Conservation (phyloP, 352 stramenopile species). For the Phytophthora cactorum region DNA sequence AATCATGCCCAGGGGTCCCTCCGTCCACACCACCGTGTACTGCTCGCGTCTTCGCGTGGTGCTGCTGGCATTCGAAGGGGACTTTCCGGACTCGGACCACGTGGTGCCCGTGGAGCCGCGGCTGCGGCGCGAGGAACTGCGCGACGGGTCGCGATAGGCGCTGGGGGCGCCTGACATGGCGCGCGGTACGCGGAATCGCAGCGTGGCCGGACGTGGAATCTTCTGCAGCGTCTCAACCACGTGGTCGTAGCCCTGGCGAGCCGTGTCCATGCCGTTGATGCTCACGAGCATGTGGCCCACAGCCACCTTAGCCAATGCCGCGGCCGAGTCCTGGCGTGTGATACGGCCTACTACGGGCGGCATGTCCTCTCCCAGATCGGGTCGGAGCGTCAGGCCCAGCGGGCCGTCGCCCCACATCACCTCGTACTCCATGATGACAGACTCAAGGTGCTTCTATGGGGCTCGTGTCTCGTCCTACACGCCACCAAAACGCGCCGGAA, state of each 20-base stretch:
- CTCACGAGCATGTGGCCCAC: constrained; percentile 91
- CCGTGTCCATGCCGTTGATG: constrained; percentile 88
- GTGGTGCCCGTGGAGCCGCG: constrained; percentile 54
- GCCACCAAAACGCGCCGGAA: constrained; percentile 14
- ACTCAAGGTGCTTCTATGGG: not conserved
- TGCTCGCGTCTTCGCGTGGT: constrained; percentile 64
- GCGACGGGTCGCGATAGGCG: constrained; percentile 39
- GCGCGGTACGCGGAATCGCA: constrained; percentile 84
- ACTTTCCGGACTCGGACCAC: constrained; percentile 46
- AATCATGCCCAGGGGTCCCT: constrained; percentile 87
- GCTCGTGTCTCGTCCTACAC: constrained; percentile 11
- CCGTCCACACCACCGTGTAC: constrained; percentile 89
- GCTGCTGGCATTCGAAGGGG: constrained; percentile 28
- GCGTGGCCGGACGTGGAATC: constrained; percentile 77
- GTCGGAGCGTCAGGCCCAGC: constrained; percentile 81
- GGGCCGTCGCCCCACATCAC: constrained; percentile 86
- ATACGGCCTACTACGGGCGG: constrained; percentile 87
- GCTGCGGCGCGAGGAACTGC: constrained; percentile 36
- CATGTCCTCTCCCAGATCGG: constrained; percentile 89
- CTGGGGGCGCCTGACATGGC: constrained; percentile 35
- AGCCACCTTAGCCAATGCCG: constrained; percentile 77
- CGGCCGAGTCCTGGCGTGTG: constrained; percentile 85
- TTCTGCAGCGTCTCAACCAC: constrained; percentile 86
- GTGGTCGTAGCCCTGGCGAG: constrained; percentile 85
- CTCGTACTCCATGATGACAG: constrained; percentile 81